Base-by-base conservation (phyloP, 257 asterid genomes). In the Orobanche coerulescens region DNA sequence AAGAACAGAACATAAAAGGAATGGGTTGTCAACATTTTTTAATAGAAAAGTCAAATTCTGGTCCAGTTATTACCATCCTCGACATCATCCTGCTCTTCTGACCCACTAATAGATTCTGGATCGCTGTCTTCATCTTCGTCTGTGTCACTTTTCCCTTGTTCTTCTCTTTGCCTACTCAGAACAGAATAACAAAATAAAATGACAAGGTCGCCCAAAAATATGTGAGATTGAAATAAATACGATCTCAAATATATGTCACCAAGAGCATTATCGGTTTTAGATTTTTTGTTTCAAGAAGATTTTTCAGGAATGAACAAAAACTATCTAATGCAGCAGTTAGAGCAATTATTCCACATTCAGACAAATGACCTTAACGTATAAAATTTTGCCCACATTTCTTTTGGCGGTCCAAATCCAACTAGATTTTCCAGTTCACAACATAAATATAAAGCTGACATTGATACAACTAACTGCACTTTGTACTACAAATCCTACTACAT, bases 121-220 rank as follows among this genome's bases (percentile, higher is more conserved):
- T 64, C 79, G 33, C 69, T 74, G 46, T 64, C 81, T 31, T 1
- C 67, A 34, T 70, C 87, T 62, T 81, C 88, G 39, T 89, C 89
- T 50, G 89, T 55, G 19, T 72, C 97, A 24, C 82, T 68, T 74
- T 57, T 57, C 22, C 95, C 90, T 70, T 75, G 80, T 77, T 81
- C 88, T 72, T 81, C 94, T 73, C 73, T 74, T 71, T 78, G 84
- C 77, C 97, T 90, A 68, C 54, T 39, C 71, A 73, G 8, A 18
- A 39, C 6, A 11, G 25, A 74, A 60, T 34, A 58, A 49, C 25
- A 34, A n/a, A 48, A 11, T 4, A 23, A 31, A 52, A 61, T 5
- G 42, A 55, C 34, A 10, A 51, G 1, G 42, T 44, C 62, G 43
- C 25, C 26, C 39, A 65, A 39, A n/a, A 40, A 13, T 50, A 37